Conservation (phyloP, 108 stramenopile genomes). For the Pseudonitzschia multistriata region DNA sequence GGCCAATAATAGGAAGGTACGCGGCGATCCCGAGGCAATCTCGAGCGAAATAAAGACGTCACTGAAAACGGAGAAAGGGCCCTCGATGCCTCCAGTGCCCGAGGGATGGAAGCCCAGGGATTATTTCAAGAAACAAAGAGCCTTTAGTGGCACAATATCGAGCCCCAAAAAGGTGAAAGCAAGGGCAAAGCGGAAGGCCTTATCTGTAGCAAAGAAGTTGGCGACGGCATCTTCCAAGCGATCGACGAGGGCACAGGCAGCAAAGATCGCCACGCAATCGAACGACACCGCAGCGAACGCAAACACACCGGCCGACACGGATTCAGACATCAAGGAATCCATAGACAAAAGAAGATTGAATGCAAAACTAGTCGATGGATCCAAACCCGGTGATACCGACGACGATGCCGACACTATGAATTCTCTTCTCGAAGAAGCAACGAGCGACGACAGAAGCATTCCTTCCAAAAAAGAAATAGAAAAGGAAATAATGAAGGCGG, state of each 20-base stretch:
- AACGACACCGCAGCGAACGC: background rate
- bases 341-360: constrained; percentile 7
- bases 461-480: constrained; percentile 51
- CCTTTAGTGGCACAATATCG: constrained; percentile 28
- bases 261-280: background rate
- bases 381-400: background rate
- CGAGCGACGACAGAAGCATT: background rate
- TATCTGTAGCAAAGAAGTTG: background rate
- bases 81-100: background rate
- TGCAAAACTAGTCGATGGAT: constrained; percentile 4
- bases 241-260: background rate
- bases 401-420: background rate
- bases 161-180: constrained; percentile 1
- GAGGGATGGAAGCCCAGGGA: constrained; percentile 15
- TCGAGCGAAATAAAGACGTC: background rate
- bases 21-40: background rate
- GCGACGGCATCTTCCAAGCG: background rate
- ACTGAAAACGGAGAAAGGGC: background rate
- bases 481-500: constrained; percentile 46
- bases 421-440: background rate
- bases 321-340: background rate
- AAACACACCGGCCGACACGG: background rate
- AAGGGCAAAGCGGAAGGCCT: background rate
- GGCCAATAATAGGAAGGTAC: background rate
- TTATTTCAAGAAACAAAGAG: constrained; percentile 16